Evolutionary conservation across 208 protist genomes (phyloP), one percentile per base, ranked within the genome.

Genomic region (Leishmania guyanensis): DNA sequence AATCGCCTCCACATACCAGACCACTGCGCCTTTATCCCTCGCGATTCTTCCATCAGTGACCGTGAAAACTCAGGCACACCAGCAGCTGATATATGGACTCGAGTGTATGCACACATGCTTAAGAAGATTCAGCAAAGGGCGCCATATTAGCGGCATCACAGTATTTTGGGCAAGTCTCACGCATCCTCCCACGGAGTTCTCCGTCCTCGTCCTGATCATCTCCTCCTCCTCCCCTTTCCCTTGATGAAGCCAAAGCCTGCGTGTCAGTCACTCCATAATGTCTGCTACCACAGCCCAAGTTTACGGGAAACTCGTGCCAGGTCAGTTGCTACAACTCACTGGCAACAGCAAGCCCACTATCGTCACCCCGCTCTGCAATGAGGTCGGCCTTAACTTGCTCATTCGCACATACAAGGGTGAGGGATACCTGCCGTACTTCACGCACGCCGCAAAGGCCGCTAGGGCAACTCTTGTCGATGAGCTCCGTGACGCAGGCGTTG

Each of bases 401-500:
- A 73, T 83, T 6, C 8, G 33, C 46, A 16, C 26, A 43, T 83
- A 75, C 75, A 58, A 65, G 8, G 53, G 3, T 3, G 29, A 53
- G 9, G 75, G 81, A 16, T 77, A 80, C 69, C 70, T 70, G 12
- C 0, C 17, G 17, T 70, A 65, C 81, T 84, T 77, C 43, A 56
- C 69, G 33, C 12, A 70, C 22, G 14, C 9, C 16, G 68, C 80
- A 22, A 64, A 65, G 33, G 48, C 5, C 5, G 58, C 58, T 0
- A 53, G 77, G 29, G 48, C 48, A 3, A 50, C 60, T 33, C 75
- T 76, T 29, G 68, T 64, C 0, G 20, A 22, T 26, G 68, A 68
- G 3, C 81, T 84, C 33, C 75, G 81, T 46, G 50, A 51, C 26
- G 81, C 64, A 2, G 58, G 60, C 29, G 80, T 84, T 1, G 68